Base-by-base conservation (phyloP, 352 stramenopile species). In the Globisporangium yorkense region DNA sequence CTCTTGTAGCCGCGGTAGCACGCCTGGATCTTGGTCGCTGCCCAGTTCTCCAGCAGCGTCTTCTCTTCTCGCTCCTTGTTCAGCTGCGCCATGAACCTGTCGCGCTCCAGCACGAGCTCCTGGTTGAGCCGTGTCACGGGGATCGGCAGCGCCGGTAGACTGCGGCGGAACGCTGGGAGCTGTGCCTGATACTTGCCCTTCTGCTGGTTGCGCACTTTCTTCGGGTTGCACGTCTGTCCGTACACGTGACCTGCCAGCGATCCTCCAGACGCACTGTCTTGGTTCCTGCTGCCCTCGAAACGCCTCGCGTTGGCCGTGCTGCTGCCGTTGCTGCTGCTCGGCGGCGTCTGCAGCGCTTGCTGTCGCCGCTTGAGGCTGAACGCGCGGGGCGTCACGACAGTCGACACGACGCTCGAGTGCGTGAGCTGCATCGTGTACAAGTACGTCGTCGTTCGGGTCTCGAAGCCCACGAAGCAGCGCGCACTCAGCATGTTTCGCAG, bases 341-440 rank as follows among this genome's bases (percentile, higher is more conserved):
- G 56, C 39, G 35, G 21, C 16, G 35, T n/a, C 20, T 50, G 58
- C 20, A 54, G 21, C 9, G 31, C 45, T 20, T 44, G 40, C 40
- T 63, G 61, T 8, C 54, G 44, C 15, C 51, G 55, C 61, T 59
- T 57, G 27, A 57, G 59, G n/a, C 56, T 62, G 50, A 72, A 61
- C n/a, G 58, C 56, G 16, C 72, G 54, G 5, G 69, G 66, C 10
- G 78, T 90, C 47, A 88, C 75, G 27, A 80, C 71, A 0, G 76
- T 88, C 9, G 80, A 85, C 37, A 87, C 71, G 53, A 88, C 74
- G 52, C 81, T 87, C 9, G 80, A 86, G 27, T 67, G 77, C 33
- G 75, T 86, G 48, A 88, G 72, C 58, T 84, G 77, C 24, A 68
- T 85, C 27, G 79, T 82, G 47, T 69, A 68, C 37, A 82, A 44